These are phyloP conservation scores for Aureobasidium melanogenum DNA, from an alignment of 2,329 filamentous ascomycete species.

Conservation along the genomic window DNA sequence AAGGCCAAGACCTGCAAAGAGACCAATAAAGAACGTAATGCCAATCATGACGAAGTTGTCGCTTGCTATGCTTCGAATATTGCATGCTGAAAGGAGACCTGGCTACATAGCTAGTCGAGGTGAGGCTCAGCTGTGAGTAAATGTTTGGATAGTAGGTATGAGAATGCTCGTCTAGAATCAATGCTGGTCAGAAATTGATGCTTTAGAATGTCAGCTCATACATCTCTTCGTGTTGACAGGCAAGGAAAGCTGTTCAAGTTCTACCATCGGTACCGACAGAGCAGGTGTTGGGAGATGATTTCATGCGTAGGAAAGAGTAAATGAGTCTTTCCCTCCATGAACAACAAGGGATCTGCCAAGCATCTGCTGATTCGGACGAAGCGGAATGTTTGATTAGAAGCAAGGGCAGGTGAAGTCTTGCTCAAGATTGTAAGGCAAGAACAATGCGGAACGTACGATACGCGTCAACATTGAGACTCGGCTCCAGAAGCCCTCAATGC, in stretches of 20 bases:
- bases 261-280: not conserved
- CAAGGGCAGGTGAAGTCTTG: too few species aligned
- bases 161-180: not conserved
- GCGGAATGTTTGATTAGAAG: not conserved
- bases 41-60: not conserved
- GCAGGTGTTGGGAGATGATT: too few species aligned
- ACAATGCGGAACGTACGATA: not conserved
- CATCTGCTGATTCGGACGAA: not conserved
- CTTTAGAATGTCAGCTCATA: not conserved
- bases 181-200: too few species aligned
- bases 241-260: not conserved
- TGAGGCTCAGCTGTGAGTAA: not conserved
- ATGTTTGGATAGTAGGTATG: not conserved
- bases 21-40: not conserved
- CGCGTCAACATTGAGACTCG: not conserved
- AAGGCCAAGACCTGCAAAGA: not conserved
- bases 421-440: not conserved
- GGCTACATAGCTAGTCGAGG: not conserved
- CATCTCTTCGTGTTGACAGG: not conserved
- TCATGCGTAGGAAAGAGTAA: not conserved
- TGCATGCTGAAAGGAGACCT: not conserved
- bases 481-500: too few species aligned
- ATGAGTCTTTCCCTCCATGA: not conserved
- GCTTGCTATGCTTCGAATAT: not conserved
- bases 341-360: not conserved